phyloP scores from a whole-genome alignment of 2,329 filamentous ascomycete genomes.

The Sclerotinia minor region DNA sequence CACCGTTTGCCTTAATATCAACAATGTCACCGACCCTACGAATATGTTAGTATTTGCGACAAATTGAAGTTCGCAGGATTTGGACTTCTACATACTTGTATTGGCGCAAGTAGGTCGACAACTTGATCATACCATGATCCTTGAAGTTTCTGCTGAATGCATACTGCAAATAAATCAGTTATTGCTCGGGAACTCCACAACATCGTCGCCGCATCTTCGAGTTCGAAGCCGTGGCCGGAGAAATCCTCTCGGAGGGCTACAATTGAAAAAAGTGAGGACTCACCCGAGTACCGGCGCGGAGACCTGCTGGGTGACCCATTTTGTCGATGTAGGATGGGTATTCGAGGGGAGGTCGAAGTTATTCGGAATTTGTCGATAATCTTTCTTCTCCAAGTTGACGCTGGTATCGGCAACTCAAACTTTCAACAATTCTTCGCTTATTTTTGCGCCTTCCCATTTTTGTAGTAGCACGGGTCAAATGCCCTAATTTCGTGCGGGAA shows the following conservation, averaged over 20 bases:
- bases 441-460: slow-evolving; percentile 10
- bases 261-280: slow-evolving; percentile 43
- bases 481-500: slow-evolving; percentile 20
- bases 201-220: slow-evolving; percentile 24
- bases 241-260: neutral
- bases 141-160: slow-evolving; percentile 82
- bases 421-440: slow-evolving; percentile 23
- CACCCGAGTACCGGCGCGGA: slow-evolving; percentile 82
- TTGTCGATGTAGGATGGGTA: slow-evolving; percentile 39
- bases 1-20: slow-evolving; percentile 98
- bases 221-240: slow-evolving; percentile 5
- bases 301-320: slow-evolving; percentile 73
- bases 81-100: slow-evolving; percentile 67
- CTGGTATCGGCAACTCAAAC: slow-evolving; percentile 18
- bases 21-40: slow-evolving; percentile 93
- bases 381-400: slow-evolving; percentile 18
- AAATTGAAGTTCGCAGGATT: slow-evolving; percentile 7
- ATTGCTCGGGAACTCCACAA: neutral
- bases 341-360: slow-evolving; percentile 29
- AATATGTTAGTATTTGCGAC: slow-evolving; percentile 47
- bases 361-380: slow-evolving; percentile 27
- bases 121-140: slow-evolving; percentile 88
- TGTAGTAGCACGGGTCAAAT: slow-evolving; percentile 19
- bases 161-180: slow-evolving; percentile 55
- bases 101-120: slow-evolving; percentile 91